These are phyloP conservation scores for Verticillium klebahnii DNA, from an alignment of 2,329 filamentous ascomycete genomes.

Conservation along the genomic window DNA sequence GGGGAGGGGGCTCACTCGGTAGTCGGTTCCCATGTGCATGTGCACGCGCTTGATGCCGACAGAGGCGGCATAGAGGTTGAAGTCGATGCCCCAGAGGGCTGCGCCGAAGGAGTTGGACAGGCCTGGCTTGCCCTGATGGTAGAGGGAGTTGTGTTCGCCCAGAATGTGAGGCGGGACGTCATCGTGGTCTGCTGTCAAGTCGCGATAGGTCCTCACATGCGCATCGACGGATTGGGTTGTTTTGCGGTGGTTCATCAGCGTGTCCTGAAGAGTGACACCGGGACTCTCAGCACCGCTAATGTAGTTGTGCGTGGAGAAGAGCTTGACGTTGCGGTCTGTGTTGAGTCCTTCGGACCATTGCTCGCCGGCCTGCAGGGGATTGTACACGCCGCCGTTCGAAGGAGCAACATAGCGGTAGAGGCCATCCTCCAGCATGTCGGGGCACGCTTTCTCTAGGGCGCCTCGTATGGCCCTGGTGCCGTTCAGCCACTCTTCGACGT, in stretches of 20 bases:
- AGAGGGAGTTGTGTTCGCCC: conserved; percentile 59
- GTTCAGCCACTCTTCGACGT: conserved; percentile 53
- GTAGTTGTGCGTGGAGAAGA: conserved; percentile 60
- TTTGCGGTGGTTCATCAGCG: conserved; percentile 58
- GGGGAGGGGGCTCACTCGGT: conserved; percentile 32
- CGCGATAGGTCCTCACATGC: conserved; percentile 41
- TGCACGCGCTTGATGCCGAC: conserved; percentile 53
- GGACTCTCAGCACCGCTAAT: conserved; percentile 55
- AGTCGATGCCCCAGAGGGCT: conserved; percentile 61
- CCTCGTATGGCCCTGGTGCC: conserved; percentile 45
- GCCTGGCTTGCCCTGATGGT: conserved; percentile 56
- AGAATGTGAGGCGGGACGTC: conserved; percentile 51
- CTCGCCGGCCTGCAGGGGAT: conserved; percentile 43
- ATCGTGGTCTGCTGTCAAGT: conserved; percentile 34
- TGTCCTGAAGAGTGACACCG: conserved; percentile 57
- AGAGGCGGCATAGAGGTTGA: conserved; percentile 53
- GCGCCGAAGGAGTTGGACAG: conserved; percentile 62
- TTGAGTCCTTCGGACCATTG: conserved; percentile 52
- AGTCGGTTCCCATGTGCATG: conserved; percentile 62
- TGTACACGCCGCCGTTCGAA: conserved; percentile 49
- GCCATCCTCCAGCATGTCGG: conserved; percentile 34
- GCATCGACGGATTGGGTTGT: conserved; percentile 42
- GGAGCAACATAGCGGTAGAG: conserved; percentile 48
- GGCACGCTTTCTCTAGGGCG: conserved; percentile 43
- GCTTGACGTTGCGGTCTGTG: conserved; percentile 39